Base-by-base conservation (phyloP, 2,329 filamentous ascomycete genomes). In the Stagonosporopsis chrysanthemi region DNA sequence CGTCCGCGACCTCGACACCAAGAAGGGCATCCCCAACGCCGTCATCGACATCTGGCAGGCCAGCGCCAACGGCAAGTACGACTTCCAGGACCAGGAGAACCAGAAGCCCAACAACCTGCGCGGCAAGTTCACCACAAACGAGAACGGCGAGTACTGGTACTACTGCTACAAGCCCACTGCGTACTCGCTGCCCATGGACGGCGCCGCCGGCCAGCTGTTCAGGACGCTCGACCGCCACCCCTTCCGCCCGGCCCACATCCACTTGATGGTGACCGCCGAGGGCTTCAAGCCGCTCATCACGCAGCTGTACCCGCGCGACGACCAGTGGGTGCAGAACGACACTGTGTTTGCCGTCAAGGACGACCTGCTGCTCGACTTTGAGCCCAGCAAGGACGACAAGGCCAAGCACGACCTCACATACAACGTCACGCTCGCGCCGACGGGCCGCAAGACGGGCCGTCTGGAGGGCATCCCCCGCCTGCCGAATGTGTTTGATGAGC, bases 11-110 rank as follows among this genome's bases (percentile, higher is more conserved):
- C 80, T 88, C 64, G 80, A 84, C 62, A 90, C 88, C 56, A 85
- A 86, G 71, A 83, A 84, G 78, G 86, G 86, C 60, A 87, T 92
- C 68, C 83, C 82, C 52, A 80, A 82, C 68, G 89, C 88, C 65
- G 86, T 90, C 62, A 86, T 92, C 68, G 90, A 92, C 73, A 88
- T 91, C 80, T 92, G 89, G 89, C 88, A 92, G 74, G 88, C 89
- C 47, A 88, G 85, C 64, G 82, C 87, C 75, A 91, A 91, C 79
- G 89, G 88, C 75, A 87, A 88, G 73, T 91, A 91, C 81, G 88
- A 90, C 71, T 86, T 89, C 82, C 88, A 90, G 77, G 89, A 91
- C 75, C 88, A 88, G 0, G 83, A 87, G 54, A 86, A 86, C 78
- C 88, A 91, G 81, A 78, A 79, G 46, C 85, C 86, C 72, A 89